Conservation (phyloP, 331 rosid genomes). For the Malus hybrid region DNA sequence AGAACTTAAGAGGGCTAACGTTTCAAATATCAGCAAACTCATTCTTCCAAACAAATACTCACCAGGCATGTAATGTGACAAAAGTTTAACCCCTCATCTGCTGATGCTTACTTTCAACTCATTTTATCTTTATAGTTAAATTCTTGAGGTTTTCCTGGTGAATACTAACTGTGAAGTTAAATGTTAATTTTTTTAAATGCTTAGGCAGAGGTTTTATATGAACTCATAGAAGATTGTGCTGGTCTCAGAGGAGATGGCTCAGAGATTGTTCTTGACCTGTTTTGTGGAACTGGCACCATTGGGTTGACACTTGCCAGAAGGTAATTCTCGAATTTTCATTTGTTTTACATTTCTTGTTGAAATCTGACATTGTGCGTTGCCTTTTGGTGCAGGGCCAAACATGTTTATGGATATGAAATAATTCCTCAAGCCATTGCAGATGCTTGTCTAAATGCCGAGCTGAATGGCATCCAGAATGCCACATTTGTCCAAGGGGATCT, state of each 20-base stretch:
- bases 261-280: slow-evolving; percentile 87
- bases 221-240: slow-evolving; percentile 76
- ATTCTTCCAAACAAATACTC: slow-evolving; percentile 92
- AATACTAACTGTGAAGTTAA: slow-evolving; percentile 4
- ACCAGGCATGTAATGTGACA: slow-evolving; percentile 50
- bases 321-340: slow-evolving; percentile 24
- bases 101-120: background rate
- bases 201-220: slow-evolving; percentile 91
- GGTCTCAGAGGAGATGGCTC: slow-evolving; percentile 79
- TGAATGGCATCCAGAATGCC: slow-evolving; percentile 74
- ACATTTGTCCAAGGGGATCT: slow-evolving; percentile 92
- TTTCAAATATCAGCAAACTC: slow-evolving; percentile 98
- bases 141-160: slow-evolving; percentile 15
- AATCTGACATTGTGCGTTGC: background rate
- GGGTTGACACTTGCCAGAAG: slow-evolving; percentile 88
- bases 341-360: background rate
- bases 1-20: slow-evolving; percentile 72
- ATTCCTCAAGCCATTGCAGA: slow-evolving; percentile 83
- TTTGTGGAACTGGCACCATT: slow-evolving; percentile 98
- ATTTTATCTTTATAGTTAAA: background rate
- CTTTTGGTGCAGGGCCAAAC: slow-evolving; percentile 47
- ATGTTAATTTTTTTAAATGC: slow-evolving; percentile 5
- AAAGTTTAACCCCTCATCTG: background rate
- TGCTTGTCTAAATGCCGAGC: slow-evolving; percentile 69
- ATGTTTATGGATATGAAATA: slow-evolving; percentile 91